Evolutionary conservation across 441 rosid species (phyloP).

Genomic region (Omphalea diandra): DNA sequence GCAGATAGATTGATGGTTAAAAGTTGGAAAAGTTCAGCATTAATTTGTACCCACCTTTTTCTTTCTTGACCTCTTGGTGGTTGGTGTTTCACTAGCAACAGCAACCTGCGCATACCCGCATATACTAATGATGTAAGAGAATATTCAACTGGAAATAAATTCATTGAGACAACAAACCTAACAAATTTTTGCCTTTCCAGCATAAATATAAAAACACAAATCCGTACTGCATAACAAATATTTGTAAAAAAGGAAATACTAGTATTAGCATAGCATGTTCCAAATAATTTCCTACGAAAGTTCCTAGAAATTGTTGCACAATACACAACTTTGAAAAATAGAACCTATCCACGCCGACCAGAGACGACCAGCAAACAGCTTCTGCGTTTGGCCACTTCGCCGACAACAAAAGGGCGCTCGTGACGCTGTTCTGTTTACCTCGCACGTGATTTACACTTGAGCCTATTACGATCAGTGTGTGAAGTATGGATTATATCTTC

Average conservation of each 20-base stretch:
- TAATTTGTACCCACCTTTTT: too few relatives aligned
- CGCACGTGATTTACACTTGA: not conserved
- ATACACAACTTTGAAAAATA: not conserved
- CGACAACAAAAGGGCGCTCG: not conserved
- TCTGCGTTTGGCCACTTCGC: not conserved
- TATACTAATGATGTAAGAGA: too few relatives aligned
- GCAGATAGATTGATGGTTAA: too few relatives aligned
- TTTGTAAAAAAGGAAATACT: too few relatives aligned
- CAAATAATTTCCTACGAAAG: not conserved
- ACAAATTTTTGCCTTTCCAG: too few relatives aligned
- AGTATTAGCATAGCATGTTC: too few relatives aligned
- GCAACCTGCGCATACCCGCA: conserved; percentile 37
- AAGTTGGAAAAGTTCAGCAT: not conserved
- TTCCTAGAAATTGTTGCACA: not conserved
- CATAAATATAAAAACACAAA: too few relatives aligned
- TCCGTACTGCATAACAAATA: too few relatives aligned
- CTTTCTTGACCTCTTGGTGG: conserved; percentile 65
- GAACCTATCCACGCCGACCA: not conserved
- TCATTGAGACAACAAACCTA: too few relatives aligned
- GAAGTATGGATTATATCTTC: too few relatives aligned
- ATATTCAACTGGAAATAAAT: too few relatives aligned
- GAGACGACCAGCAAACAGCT: not conserved
- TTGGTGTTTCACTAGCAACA: conserved; percentile 34
- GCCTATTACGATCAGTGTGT: too few relatives aligned
- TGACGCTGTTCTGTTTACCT: not conserved